Evolutionary conservation across 495 filamentous ascomycete species (phyloP).

Genomic region (Tuber microsphaerosporum): DNA sequence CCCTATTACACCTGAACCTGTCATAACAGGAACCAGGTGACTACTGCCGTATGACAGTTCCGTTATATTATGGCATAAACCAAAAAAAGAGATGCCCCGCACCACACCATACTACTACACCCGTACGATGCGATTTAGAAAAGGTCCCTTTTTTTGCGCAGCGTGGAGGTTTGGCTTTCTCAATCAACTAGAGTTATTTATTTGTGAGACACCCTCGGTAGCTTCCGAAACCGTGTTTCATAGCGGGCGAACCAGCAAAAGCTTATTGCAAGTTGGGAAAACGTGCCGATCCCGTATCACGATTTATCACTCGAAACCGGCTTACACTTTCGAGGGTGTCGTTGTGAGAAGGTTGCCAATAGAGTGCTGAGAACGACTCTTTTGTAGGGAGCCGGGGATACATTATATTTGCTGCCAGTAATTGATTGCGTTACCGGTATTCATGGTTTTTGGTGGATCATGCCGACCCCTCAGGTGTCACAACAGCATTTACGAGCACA

Average conservation of each 20-base stretch:
- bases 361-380: not conserved
- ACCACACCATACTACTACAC: too few relatives aligned
- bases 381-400: not conserved
- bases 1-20: not conserved
- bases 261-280: not conserved
- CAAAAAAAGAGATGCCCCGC: not conserved
- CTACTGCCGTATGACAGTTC: not conserved
- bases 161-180: not conserved
- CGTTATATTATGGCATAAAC: not conserved
- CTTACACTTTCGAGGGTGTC: not conserved
- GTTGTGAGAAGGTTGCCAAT: not conserved
- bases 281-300: not conserved
- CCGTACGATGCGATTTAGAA: not conserved
- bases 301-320: not conserved
- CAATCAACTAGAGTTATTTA: not conserved
- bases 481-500: not conserved
- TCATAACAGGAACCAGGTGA: not conserved
- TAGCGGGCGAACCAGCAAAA: not conserved
- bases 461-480: not conserved
- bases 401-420: not conserved
- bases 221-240: not conserved
- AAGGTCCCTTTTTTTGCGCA: too few relatives aligned
- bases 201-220: not conserved
- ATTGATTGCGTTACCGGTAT: not conserved
- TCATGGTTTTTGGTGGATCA: not conserved